Percentiles rank a stretch among this genome's conserved stretches.
phyloP scores from a whole-genome alignment of 108 stramenopile genomes.

The Fistulifera solaris region DNA sequence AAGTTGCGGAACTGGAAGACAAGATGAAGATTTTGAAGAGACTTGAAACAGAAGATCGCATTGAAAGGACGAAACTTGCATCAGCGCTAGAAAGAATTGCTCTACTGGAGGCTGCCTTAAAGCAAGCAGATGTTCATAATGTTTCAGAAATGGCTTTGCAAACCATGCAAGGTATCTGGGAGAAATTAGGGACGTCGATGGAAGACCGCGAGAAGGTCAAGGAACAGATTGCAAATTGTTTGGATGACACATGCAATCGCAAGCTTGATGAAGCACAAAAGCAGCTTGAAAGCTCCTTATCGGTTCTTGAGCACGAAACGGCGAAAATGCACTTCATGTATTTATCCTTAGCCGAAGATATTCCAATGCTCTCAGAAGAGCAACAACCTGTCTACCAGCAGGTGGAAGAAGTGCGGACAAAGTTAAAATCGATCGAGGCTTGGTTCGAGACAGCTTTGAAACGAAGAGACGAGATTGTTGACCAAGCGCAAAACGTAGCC shows the following conservation, averaged over 20 bases:
- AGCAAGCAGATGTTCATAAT: slow-evolving; percentile 22
- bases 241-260: slow-evolving; percentile 48
- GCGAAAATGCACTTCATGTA: slow-evolving; percentile 15
- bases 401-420: neutral
- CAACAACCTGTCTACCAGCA: neutral
- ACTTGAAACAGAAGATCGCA: no score
- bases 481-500: neutral
- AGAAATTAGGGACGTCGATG: slow-evolving; percentile 36
- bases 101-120: slow-evolving; percentile 30
- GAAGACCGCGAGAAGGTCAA: slow-evolving; percentile 32
- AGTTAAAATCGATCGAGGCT: neutral
- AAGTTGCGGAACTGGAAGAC: no score
- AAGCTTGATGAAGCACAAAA: slow-evolving; percentile 37
- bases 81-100: slow-evolving; percentile 31
- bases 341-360: no score
- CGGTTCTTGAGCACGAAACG: slow-evolving; percentile 22
- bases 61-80: no score
- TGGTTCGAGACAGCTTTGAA: neutral
- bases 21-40: no score
- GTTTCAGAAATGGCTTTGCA: slow-evolving; percentile 29
- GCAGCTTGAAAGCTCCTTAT: slow-evolving; percentile 23
- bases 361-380: neutral
- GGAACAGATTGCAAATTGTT: slow-evolving; percentile 36
- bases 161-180: slow-evolving; percentile 50
- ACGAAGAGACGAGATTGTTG: neutral